These are phyloP conservation scores for Pleurotus citrinopileatus DNA, from an alignment of 768 basidiomycete genomes.

Conservation along the genomic window DNA sequence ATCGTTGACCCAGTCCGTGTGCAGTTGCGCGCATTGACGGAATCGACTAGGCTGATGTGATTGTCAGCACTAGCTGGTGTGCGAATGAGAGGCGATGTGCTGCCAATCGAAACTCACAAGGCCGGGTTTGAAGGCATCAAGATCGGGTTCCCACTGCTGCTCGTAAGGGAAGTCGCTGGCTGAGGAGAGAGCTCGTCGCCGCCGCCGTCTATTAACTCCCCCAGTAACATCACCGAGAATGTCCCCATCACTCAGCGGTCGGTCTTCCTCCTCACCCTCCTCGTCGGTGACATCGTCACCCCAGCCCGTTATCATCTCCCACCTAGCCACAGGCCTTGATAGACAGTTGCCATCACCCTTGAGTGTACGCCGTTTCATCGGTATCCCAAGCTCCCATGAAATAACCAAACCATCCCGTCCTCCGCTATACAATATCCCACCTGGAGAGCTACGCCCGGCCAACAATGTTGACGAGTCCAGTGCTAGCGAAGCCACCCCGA, in stretches of 20 bases:
- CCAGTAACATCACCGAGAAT: constrained; percentile 66
- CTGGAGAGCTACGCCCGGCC: constrained; percentile 58
- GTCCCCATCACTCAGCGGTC: constrained; percentile 64
- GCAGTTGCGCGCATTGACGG: constrained; percentile 84
- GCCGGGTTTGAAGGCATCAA: constrained; percentile 42
- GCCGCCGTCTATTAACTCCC: constrained; percentile 1
- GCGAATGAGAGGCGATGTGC: not conserved
- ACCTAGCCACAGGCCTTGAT: constrained; percentile 35
- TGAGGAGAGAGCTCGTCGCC: constrained; percentile 31
- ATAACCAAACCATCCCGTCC: constrained; percentile 88
- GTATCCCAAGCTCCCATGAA: constrained; percentile 79
- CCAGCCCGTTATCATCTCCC: constrained; percentile 89
- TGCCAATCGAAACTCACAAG: constrained; percentile 36
- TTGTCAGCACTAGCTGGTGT: constrained; percentile 13
- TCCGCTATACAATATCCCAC: constrained; percentile 88
- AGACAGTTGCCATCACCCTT: constrained; percentile 22
- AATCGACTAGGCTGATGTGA: constrained; percentile 55
- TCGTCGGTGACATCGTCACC: constrained; percentile 67
- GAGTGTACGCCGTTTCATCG: constrained; percentile 48
- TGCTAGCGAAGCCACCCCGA: constrained; percentile 85
- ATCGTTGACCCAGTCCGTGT: constrained; percentile 97
- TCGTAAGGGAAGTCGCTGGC: constrained; percentile 55
- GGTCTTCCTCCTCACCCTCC: constrained; percentile 58
- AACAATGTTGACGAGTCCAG: constrained; percentile 82
- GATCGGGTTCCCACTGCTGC: constrained; percentile 78